Evolutionary conservation across 2,329 filamentous ascomycete species (phyloP), one percentile per base, ranked within the genome.

Genomic region (Colletotrichum sp.): DNA sequence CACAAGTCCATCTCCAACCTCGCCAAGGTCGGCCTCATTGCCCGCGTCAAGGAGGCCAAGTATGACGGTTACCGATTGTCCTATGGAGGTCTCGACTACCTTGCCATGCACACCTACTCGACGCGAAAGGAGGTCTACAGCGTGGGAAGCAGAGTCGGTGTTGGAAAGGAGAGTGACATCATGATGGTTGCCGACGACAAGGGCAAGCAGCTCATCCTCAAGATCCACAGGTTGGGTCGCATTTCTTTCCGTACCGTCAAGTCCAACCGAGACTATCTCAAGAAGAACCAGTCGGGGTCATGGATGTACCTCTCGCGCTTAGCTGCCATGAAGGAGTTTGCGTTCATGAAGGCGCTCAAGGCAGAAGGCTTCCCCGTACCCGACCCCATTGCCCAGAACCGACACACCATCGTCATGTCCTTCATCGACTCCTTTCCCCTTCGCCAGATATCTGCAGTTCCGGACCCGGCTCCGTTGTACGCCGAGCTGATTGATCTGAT

Each of bases 241-340:
- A 98, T 99, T 81, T 98, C 96, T 36, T 99, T 99, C 88, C 94
- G 98, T 80, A 96, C 95, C 52, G 96, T 99, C 82, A 98, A 98
- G 86, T 93, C 95, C 32, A 99, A 99, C 87, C 92, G 97, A 79
- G 97, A 99, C 86, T 99, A 99, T 85, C 92, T 99, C 71, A 93
- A 94, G 80, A 95, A 97, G 80, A 91, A 93, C 75, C 90, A 85
- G 22, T 93, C 93, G 18, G 96, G 93, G 7, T 97, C 95, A 57
- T 99, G 97, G 97, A 98, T 99, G 96, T 98, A 99, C 84, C 95
- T 99, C 85, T 98, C 95, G 15, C 91, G 95, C 55, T 90, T 99
- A 44, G 96, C 98, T 9, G 97, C 97, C 15, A 92, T 97, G 89
- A 98, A 98, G 83, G 97, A 99, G 84, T 98, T 92, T 84, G 94